phyloP scores from a whole-genome alignment of 2,329 filamentous ascomycete genomes.

The Calonectria crousiana region DNA sequence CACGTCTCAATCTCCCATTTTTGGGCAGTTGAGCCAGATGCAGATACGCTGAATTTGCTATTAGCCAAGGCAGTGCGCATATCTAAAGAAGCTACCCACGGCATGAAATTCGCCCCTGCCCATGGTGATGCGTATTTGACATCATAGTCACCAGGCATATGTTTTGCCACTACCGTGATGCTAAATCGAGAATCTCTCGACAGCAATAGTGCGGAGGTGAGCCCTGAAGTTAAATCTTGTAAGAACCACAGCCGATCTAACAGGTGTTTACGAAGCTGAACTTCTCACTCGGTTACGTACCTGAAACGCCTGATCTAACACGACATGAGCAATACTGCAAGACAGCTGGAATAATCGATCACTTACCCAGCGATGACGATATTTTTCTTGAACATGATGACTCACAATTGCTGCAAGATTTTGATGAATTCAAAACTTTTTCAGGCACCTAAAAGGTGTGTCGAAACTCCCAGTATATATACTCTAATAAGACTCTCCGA shows the following conservation, averaged over 20 bases:
- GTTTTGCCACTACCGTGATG: conserved; percentile 17
- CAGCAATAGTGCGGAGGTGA: conserved; percentile 14
- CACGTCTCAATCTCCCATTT: conserved; percentile 20
- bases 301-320: neutral
- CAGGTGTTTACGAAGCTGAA: neutral
- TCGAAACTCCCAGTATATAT: accelerated
- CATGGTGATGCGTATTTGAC: conserved; percentile 21
- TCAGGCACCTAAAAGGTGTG: neutral
- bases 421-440: neutral
- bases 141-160: conserved; percentile 23
- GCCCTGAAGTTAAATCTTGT: neutral
- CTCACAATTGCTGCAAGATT: too few relatives aligned
- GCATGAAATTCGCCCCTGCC: conserved; percentile 25
- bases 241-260: neutral
- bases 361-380: neutral
- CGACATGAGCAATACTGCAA: neutral
- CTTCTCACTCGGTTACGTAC: neutral
- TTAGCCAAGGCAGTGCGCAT: neutral
- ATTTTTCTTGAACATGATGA: neutral
- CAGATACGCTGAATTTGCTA: neutral
- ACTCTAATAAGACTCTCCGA: neutral
- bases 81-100: neutral
- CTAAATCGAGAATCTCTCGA: conserved; percentile 1
- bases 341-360: neutral
- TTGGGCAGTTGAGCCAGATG: neutral